Evolutionary conservation across 2,329 filamentous ascomycete species (phyloP), one percentile per base, ranked within the genome.

Genomic region (Capronia coronata): DNA sequence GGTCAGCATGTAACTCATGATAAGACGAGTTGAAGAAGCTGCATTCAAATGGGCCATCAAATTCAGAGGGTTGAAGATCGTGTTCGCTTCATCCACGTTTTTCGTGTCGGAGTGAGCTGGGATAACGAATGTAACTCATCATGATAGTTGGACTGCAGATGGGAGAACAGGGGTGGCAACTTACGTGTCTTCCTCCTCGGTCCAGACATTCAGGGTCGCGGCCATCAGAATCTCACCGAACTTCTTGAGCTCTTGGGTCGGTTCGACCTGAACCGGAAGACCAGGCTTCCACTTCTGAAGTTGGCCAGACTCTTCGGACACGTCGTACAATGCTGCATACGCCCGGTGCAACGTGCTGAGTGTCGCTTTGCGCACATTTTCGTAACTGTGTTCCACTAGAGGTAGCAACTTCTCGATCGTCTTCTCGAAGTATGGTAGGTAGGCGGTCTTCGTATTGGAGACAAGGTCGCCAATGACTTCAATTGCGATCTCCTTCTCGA

Each of bases 81-180:
- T 75, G 72, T 94, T 93, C 83, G 83, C 87, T 88, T 86, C 88
- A 94, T 82, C 73, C 82, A 82, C 86, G 81, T 67, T 72, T 72
- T 78, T 74, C 79, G 87, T 83, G 84, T 97, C 86, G 87, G 87
- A 95, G 90, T 96, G 91, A 96, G 90, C 90, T 96, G 90, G 89
- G 91, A 91, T 54, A 90, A 90, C 87, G 87, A 82, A 80, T 74
- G 71, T 75, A 79, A 76, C 72, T 95, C 89, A 96, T 96, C 89
- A 88, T 83, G 64, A 71, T 65, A 67, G 43, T 43, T 27, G 29
- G 51, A 48, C n/a, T 35, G 47, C 35, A 14, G 44, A 22, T 34
- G 48, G 35, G 27, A 34, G 48, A 51, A 37, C 44, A 59, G 55
- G 44, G 48, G 56, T 50, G 34, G n/a, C 55, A 51, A 88, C 91